Conservation (phyloP, 495 filamentous ascomycete species). For the Penicillium egyptiacum region DNA sequence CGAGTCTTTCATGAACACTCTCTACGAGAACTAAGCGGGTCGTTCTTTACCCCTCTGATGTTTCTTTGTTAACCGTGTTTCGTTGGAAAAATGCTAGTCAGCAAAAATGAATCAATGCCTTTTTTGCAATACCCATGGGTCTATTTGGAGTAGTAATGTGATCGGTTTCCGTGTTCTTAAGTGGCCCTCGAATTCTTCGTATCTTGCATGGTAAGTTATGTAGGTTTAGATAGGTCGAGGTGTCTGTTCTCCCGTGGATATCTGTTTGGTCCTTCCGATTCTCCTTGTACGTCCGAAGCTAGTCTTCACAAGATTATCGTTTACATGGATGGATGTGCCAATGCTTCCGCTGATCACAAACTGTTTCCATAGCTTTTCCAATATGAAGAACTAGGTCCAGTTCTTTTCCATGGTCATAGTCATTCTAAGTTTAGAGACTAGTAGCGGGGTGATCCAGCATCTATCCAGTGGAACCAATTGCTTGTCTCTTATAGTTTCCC, state of each 20-base stretch:
- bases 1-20: conserved; percentile 51
- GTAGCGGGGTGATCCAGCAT: too few relatives aligned
- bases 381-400: background rate
- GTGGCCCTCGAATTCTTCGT: conserved; percentile 9
- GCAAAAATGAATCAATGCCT: conserved; percentile 39
- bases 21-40: conserved; percentile 54
- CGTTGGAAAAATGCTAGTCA: conserved; percentile 33
- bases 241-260: too few relatives aligned
- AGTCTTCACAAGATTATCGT: background rate
- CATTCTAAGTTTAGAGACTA: background rate
- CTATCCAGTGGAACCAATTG: background rate
- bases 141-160: conserved; percentile 36
- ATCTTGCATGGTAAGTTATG: conserved; percentile 18
- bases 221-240: conserved; percentile 4
- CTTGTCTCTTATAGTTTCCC: background rate
- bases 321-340: background rate
- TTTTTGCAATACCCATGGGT: conserved; percentile 36
- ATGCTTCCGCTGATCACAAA: background rate
- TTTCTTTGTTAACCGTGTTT: conserved; percentile 22
- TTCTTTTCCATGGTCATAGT: background rate
- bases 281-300: background rate
- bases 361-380: background rate
- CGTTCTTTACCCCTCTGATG: conserved; percentile 15
- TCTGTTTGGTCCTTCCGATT: too few relatives aligned
- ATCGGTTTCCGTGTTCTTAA: conserved; percentile 30